Percentiles rank a stretch among this genome's conserved stretches.
Conservation (phyloP, 2,329 filamentous ascomycete species). For the Penicillium corylophilum region DNA sequence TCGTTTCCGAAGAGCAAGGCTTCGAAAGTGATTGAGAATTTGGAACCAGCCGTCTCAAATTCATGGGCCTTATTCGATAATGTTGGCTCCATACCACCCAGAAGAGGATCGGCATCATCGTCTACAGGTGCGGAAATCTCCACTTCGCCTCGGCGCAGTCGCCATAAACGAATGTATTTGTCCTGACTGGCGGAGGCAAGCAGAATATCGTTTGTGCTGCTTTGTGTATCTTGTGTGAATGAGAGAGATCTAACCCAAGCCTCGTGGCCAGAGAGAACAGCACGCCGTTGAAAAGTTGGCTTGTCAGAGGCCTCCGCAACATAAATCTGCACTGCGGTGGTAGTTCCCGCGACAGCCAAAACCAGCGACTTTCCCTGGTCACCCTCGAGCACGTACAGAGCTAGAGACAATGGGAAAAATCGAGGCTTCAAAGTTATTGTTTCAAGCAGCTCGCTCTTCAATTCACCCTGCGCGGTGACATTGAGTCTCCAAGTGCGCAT, state of each 20-base stretch:
- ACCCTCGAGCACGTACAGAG: slow-evolving; percentile 62
- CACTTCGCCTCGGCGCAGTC: slow-evolving; percentile 69
- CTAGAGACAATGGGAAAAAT: slow-evolving; percentile 78
- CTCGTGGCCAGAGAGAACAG: slow-evolving; percentile 84
- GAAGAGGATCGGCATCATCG: slow-evolving; percentile 36
- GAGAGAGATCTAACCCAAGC: slow-evolving; percentile 88
- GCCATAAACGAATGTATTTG: slow-evolving; percentile 94
- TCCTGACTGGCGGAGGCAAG: slow-evolving; percentile 95
- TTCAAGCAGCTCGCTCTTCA: slow-evolving; percentile 57
- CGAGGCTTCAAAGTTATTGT: slow-evolving; percentile 71
- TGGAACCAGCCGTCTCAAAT: slow-evolving; percentile 60
- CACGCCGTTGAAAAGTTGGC: slow-evolving; percentile 65
- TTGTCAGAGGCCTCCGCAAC: slow-evolving; percentile 52
- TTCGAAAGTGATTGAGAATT: slow-evolving; percentile 86
- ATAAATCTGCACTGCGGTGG: slow-evolving; percentile 77
- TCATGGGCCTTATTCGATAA: slow-evolving; percentile 87
- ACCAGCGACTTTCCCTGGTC: slow-evolving; percentile 53
- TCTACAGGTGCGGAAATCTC: slow-evolving; percentile 49
- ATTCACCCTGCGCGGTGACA: slow-evolving; percentile 44
- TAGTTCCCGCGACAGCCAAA: slow-evolving; percentile 84
- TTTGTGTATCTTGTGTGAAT: slow-evolving; percentile 65
- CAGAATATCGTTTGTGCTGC: slow-evolving; percentile 64
- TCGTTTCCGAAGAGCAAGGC: slow-evolving; percentile 92
- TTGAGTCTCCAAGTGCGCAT: slow-evolving; percentile 68
- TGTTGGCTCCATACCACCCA: slow-evolving; percentile 59